Evolutionary conservation across 305 asterid species (phyloP).

Genomic region (Solanum chacoense): DNA sequence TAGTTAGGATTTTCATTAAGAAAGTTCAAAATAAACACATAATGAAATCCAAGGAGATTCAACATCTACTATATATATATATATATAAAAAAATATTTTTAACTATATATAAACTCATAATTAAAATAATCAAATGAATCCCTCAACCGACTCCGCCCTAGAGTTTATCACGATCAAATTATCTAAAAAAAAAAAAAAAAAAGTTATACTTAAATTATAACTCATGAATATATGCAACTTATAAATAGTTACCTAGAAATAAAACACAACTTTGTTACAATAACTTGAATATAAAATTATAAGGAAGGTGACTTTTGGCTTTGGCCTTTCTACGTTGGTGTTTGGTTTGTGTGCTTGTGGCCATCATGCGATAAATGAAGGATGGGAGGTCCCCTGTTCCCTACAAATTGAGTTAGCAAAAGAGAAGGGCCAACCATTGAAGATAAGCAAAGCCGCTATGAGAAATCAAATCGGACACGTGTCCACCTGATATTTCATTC

Average conservation of each 20-base stretch:
- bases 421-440: conserved; percentile 49
- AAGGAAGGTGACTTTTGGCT: background rate
- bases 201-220: background rate
- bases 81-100: no score
- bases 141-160: background rate
- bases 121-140: background rate
- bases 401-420: conserved; percentile 5
- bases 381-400: background rate
- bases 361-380: background rate
- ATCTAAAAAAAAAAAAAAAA: no score
- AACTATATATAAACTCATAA: background rate
- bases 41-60: fast-evolving
- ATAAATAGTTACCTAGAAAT: background rate
- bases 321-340: background rate
- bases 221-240: background rate
- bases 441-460: conserved; percentile 29
- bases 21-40: background rate
- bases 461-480: conserved; percentile 33
- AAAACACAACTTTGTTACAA: background rate
- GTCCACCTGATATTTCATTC: conserved; percentile 18
- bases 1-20: no score
- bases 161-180: background rate
- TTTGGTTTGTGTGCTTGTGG: background rate
- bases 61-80: no score
- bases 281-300: background rate